These are phyloP conservation scores for Neurospora sp. DNA, from an alignment of 495 filamentous ascomycete genomes.

Conservation along the genomic window DNA sequence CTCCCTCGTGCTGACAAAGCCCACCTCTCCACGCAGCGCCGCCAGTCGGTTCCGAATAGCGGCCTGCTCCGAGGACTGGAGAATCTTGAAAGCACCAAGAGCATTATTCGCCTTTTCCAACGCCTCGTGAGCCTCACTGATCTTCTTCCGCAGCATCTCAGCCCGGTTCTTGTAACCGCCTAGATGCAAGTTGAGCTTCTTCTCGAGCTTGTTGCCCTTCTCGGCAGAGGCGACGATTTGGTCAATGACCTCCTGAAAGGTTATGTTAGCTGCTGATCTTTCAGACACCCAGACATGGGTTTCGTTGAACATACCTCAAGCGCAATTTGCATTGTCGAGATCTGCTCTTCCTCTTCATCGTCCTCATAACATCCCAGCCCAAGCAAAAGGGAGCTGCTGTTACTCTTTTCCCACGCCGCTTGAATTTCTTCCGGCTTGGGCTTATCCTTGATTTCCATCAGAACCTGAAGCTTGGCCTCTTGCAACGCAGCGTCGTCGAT, in stretches of 20 bases:
- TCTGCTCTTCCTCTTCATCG: slow-evolving; percentile 56
- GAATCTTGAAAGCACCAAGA: slow-evolving; percentile 62
- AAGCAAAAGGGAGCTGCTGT: slow-evolving; percentile 49
- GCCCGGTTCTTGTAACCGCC: slow-evolving; percentile 87
- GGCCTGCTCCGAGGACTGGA: slow-evolving; percentile 68
- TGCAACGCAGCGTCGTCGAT: slow-evolving; percentile 64
- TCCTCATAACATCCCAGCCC: slow-evolving; percentile 71
- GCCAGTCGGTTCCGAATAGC: slow-evolving; percentile 65
- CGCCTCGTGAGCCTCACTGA: slow-evolving; percentile 65
- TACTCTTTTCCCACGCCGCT: slow-evolving; percentile 55
- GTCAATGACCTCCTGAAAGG: slow-evolving; percentile 57
- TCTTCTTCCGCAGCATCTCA: slow-evolving; percentile 70
- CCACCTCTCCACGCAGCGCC: slow-evolving; percentile 69
- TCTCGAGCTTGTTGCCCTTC: slow-evolving; percentile 76
- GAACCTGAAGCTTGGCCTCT: slow-evolving; percentile 65
- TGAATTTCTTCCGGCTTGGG: slow-evolving; percentile 52
- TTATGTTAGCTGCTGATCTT: slow-evolving; percentile 10
- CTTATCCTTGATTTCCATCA: slow-evolving; percentile 57
- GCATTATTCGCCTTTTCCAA: slow-evolving; percentile 63
- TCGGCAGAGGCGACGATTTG: slow-evolving; percentile 62
- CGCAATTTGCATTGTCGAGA: slow-evolving; percentile 48
- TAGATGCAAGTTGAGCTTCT: slow-evolving; percentile 79
- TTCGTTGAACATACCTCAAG: slow-evolving; percentile 48
- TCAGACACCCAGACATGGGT: not conserved
- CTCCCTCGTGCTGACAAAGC: slow-evolving; percentile 72